Base-by-base conservation (phyloP, 2,329 filamentous ascomycete genomes). In the Fusarium sulawesiense region DNA sequence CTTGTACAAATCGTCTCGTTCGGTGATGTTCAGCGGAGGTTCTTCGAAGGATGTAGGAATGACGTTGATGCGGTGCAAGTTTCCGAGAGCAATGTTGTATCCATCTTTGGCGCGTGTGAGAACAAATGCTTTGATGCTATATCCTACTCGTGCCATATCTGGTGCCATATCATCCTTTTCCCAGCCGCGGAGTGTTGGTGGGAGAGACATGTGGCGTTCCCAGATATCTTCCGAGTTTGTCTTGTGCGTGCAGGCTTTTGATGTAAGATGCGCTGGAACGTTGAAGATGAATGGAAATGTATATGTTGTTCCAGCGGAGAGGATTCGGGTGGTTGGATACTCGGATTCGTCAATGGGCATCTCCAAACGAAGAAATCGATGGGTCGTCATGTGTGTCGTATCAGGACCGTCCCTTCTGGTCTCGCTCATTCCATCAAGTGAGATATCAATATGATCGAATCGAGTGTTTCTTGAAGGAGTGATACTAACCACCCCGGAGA, bases 271-370 rank as follows among this genome's bases (percentile, higher is more conserved):
- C 2, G 72, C 56, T n/a, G 73, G 73, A 4, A 75, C 41, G 16
- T 71, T 71, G 40, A 75, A 75, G 18, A 70, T 50, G n/a, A 75
- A 75, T 0, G 73, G 73, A 8, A 75, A 62, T 0, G 47, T 70
- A 30, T 73, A 75, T 23, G 68, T 66, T 13, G 58, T 60, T 16
- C 66, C 60, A 1, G 69, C 61, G 18, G 61, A 63, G 10, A 75
- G 66, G 8, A 75, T 34, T 1, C 29, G 45, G 6, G 64, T 60
- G 7, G 42, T 32, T 2, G 71, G 73, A 44, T 71, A 73, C 20
- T 66, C 49, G 12, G 56, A 60, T 13, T 63, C 53, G 18, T 71
- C 56, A 21, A 73, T 56, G 7, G 66, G 64, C 73, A 75, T 75
- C 34, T 75, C 64, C 3, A 68, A 44, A 11, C 69, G 61, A 18